Evolutionary conservation across 352 stramenopile species (phyloP).

Genomic region (Globisporangium acanthophoron): DNA sequence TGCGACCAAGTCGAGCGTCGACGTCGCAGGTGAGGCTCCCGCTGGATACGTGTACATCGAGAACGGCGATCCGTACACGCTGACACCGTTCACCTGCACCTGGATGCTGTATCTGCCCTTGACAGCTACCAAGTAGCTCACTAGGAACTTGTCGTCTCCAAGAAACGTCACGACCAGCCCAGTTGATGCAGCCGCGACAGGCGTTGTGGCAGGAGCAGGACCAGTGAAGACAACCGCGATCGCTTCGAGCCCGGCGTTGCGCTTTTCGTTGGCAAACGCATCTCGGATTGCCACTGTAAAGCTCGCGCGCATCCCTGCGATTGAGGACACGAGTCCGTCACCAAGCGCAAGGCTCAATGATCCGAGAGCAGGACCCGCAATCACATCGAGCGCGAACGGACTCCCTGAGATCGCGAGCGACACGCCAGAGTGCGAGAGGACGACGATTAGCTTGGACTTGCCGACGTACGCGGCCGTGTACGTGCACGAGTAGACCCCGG

Average conservation of each 20-base stretch:
- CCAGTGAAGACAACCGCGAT: conserved; percentile 33
- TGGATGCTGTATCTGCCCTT: conserved; percentile 47
- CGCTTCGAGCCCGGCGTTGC: conserved; percentile 44
- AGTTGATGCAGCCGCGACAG: conserved; percentile 13
- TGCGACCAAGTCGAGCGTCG: conserved; percentile 41
- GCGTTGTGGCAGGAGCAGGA: conserved; percentile 17
- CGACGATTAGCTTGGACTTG: conserved; percentile 26
- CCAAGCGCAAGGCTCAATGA: conserved; percentile 36
- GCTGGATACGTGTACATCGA: conserved; percentile 51
- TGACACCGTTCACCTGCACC: conserved; percentile 35
- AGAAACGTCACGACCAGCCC: conserved; percentile 24
- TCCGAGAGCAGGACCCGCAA: conserved; percentile 42
- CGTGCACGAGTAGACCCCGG: conserved; percentile 55
- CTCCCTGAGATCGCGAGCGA: conserved; percentile 30
- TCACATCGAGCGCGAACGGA: conserved; percentile 44
- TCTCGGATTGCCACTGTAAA: conserved; percentile 57
- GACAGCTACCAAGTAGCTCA: conserved; percentile 32
- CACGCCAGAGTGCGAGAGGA: conserved; percentile 12
- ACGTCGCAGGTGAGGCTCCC: conserved; percentile 29
- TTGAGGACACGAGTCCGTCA: conserved; percentile 37
- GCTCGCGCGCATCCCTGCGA: conserved; percentile 38
- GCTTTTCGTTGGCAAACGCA: conserved; percentile 52
- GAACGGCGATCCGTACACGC: conserved; percentile 44
- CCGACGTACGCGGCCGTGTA: conserved; percentile 50
- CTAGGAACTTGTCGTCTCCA: conserved; percentile 27